Base-by-base conservation (phyloP, 2,329 filamentous ascomycete species). In the Paraphaeosphaeria minitans region DNA sequence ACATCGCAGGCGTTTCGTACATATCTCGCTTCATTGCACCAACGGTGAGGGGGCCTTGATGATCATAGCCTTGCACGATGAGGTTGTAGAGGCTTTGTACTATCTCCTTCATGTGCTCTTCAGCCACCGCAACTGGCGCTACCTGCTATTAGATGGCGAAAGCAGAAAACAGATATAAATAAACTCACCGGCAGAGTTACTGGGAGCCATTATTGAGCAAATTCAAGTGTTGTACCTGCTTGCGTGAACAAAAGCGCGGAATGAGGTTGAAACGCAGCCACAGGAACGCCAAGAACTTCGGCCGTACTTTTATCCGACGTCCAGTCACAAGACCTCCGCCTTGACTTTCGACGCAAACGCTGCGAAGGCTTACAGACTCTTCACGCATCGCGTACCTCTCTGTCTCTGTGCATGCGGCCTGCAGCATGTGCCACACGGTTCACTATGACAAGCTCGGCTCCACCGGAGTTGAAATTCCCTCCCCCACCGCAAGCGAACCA, bases 1-100 rank as follows among this genome's bases (percentile, higher is more conserved):
- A 10, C 14, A 29, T 16, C 10, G n/a, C 22, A 16, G 14, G 0
- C 10, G 9, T 55, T 16, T 49, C 62, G 27, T 75, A 87, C 83
- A 88, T 83, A 66, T 87, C 85, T 22, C 79, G 75, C 45, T 85
- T 82, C 69, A 88, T 82, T 35, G 84, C 82, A 53, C 84, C 79
- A 63, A 85, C 82, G 6, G 84, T 86, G 52, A 81, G 79, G 33
- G 79, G 77, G 42, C 85, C 85, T 61, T 86, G 80, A 67, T 87
- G 86, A 63, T 86, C 85, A 69, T 86, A 82, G 31, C 82, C 81
- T 73, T 88, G 84, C 46, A 86, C 83, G 51, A 82, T 80, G 42
- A 83, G 75, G 63, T 86, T 82, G 77, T 85, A 88, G 53, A 89
- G 80, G 65, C 85, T 84, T 65, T 86, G 84, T 63, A 88, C 85